These are phyloP conservation scores for Friedmanniomyces simplex DNA, from an alignment of 495 filamentous ascomycete species.

Conservation along the genomic window DNA sequence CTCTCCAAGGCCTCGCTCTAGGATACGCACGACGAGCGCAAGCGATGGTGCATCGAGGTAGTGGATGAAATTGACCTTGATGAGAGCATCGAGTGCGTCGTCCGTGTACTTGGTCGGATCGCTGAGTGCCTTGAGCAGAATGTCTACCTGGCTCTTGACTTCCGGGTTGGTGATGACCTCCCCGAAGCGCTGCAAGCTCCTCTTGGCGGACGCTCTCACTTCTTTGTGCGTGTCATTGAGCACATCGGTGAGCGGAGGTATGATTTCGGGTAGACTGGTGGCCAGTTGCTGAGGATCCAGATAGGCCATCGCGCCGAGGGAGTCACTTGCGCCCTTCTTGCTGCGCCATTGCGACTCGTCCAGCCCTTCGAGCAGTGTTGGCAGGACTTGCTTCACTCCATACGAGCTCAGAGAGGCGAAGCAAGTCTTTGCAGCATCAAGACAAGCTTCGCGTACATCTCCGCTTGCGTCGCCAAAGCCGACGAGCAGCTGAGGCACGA, in stretches of 20 bases:
- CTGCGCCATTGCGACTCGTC: slow-evolving; percentile 95
- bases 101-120: slow-evolving; percentile 97
- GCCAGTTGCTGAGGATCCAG: slow-evolving; percentile 90
- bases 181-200: slow-evolving; percentile 91
- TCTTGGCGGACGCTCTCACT: slow-evolving; percentile 80
- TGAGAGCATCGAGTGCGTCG: slow-evolving; percentile 81
- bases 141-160: slow-evolving; percentile 78
- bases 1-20: slow-evolving; percentile 84
- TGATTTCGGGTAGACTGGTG: slow-evolving; percentile 85
- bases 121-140: slow-evolving; percentile 89
- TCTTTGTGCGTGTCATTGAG: slow-evolving; percentile 98
- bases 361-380: slow-evolving; percentile 82
- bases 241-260: slow-evolving; percentile 84
- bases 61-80: slow-evolving; percentile 92
- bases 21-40: slow-evolving; percentile 85
- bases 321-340: slow-evolving; percentile 94
- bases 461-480: slow-evolving; percentile 82
- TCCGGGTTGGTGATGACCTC: slow-evolving; percentile 98
- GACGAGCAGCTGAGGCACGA: slow-evolving; percentile 79
- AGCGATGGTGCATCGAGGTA: slow-evolving; percentile 93
- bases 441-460: slow-evolving; percentile 83
- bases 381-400: slow-evolving; percentile 87
- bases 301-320: slow-evolving; percentile 95
- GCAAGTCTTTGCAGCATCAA: slow-evolving; percentile 87
- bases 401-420: slow-evolving; percentile 89